Evolutionary conservation across 805 yeast species (phyloP).

Genomic region (Kodamaea kakaduensis): DNA sequence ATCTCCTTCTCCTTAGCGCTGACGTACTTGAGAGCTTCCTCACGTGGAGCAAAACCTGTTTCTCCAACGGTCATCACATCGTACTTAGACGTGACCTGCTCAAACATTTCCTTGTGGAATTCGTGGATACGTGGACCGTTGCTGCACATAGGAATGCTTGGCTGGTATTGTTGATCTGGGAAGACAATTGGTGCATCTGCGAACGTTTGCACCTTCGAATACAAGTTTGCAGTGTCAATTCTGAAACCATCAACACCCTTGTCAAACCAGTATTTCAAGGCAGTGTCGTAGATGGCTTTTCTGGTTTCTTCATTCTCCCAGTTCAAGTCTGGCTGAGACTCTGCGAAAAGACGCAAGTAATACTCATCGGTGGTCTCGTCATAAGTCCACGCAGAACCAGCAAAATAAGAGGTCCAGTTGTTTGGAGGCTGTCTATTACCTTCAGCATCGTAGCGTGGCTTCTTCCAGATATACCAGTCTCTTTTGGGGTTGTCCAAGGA

Average conservation of each 20-base stretch:
- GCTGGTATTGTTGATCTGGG: constrained; percentile 41
- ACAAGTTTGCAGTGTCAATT: constrained; percentile 52
- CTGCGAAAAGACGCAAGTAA: constrained; percentile 51
- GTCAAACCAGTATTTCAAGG: constrained; percentile 51
- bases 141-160: constrained; percentile 26
- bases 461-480: constrained; percentile 61
- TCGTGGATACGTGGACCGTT: constrained; percentile 58
- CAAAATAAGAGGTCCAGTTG: constrained; percentile 52
- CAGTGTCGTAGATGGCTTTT: constrained; percentile 42
- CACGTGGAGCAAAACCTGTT: constrained; percentile 42
- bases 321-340: constrained; percentile 56
- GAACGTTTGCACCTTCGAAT: constrained; percentile 44
- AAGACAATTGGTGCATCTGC: constrained; percentile 48
- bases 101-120: constrained; percentile 50
- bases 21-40: constrained; percentile 42
- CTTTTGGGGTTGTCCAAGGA: constrained; percentile 51
- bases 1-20: constrained; percentile 37
- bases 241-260: constrained; percentile 59
- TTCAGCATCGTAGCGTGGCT: constrained; percentile 42
- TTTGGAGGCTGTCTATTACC: constrained; percentile 54
- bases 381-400: constrained; percentile 55
- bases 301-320: constrained; percentile 49
- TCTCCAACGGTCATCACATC: constrained; percentile 59
- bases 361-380: constrained; percentile 53
- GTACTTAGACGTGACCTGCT: constrained; percentile 39